These are phyloP conservation scores for Microstegium vimineum DNA, from an alignment of 176 grass and related monocot genomes.

Conservation along the genomic window DNA sequence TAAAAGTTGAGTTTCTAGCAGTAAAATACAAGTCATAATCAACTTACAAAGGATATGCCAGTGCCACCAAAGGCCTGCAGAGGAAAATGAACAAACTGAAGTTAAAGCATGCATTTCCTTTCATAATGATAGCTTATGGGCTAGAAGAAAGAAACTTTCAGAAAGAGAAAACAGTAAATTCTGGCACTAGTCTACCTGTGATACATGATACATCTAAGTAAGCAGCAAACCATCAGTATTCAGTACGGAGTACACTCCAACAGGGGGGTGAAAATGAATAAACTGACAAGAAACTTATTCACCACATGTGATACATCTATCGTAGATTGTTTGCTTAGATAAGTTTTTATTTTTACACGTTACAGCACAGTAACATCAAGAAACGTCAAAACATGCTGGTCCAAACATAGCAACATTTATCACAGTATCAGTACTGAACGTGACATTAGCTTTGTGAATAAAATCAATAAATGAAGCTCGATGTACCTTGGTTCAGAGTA, in stretches of 20 bases:
- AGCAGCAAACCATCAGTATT: background rate
- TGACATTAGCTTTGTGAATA: background rate
- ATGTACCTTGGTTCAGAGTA: background rate
- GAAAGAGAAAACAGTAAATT: background rate
- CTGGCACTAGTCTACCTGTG: background rate
- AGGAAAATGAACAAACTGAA: constrained; percentile 1
- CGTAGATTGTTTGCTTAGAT: background rate
- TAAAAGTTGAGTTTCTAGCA: background rate
- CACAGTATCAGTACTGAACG: background rate
- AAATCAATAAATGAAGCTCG: background rate
- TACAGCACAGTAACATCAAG: background rate
- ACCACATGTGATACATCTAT: background rate
- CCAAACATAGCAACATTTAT: background rate
- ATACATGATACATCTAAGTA: background rate
- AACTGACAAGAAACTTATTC: background rate
- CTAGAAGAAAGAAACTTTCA: background rate
- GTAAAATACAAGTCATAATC: background rate
- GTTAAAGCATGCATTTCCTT: background rate
- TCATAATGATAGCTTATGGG: no score
- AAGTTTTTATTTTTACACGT: background rate
- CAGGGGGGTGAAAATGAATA: background rate
- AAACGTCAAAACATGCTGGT: background rate
- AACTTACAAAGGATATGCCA: constrained; percentile 77
- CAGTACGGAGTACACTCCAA: background rate
- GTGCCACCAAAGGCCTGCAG: constrained; percentile 59